Base-by-base conservation (phyloP, 169 alveolate genomes). In the Eimeria mitis region DNA sequence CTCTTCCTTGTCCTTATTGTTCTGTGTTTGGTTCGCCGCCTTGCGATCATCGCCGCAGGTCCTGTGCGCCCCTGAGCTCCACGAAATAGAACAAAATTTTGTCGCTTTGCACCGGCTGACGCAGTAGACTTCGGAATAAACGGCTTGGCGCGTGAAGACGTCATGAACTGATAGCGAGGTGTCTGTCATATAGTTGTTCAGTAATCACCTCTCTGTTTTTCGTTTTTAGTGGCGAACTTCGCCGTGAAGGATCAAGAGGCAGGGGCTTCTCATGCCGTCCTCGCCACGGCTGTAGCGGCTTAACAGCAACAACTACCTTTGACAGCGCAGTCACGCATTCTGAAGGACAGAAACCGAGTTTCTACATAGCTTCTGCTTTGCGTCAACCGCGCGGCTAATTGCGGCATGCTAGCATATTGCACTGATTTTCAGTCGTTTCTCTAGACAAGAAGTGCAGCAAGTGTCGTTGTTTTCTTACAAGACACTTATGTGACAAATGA, bases 1-100 rank as follows among this genome's bases (percentile, higher is more conserved):
- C 2, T 52, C 44, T 42, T 54, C 34, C 16, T 0, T 31, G 44
- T 68, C 25, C 7, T 13, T 0, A 71, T 47, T 31, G n/a, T 23
- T 19, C 31, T 87, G 11, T 87, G 21, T 2, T n/a, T 21, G 44
- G 23, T 14, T 71, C 42, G 76, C 75, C 31, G 56, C 19, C 23
- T 31, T 52, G 37, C 75, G 28, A 7, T 76, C 49, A 2, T 71
- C 73, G 8, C 13, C 75, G 47, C 95, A 96, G 97, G 95, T 96
- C 19, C 68, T 96, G 23, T 96, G 97, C 88, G 97, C 97, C 28
- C 97, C 96, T 6, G 89, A 89, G 47, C 89, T 96, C 21, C 97
- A 96, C 75, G 97, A 94, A 54, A 21, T 96, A 8, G 97, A 96
- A 70, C 70, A 31, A 52, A 89, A 83, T 25, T 94, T 94, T 28